Percentiles rank a stretch among this genome's conserved stretches.
Evolutionary conservation across 2,329 filamentous ascomycete genomes (phyloP).

Genomic region (Fusarium nanum): DNA sequence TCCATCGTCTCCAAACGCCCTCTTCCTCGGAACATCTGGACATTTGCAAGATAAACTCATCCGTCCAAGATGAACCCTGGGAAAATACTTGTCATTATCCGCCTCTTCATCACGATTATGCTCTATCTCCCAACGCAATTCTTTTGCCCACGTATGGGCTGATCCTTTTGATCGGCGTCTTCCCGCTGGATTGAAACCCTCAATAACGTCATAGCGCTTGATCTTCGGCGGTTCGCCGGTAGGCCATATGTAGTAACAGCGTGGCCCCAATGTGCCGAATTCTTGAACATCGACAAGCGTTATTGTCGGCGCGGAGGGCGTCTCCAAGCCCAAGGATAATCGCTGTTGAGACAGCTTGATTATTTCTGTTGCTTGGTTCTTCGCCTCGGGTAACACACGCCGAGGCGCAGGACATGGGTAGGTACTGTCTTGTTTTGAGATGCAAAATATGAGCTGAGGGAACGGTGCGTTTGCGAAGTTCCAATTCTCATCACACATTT

Average conservation of each 20-base stretch:
- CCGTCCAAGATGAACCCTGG: too few relatives aligned
- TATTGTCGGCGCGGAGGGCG: not conserved
- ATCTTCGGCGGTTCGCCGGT: not conserved
- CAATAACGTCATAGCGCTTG: fast-evolving
- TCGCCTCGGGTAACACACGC: not conserved
- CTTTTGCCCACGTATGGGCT: not conserved
- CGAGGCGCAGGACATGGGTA: not conserved
- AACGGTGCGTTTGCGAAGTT: not conserved
- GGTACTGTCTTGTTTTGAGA: not conserved
- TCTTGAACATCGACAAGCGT: not conserved
- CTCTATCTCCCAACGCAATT: not conserved
- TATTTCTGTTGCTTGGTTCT: not conserved
- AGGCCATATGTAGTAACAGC: not conserved
- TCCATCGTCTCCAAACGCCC: not conserved
- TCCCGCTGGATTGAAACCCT: fast-evolving
- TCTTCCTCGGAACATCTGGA: not conserved
- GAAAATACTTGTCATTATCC: not conserved
- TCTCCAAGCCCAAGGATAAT: not conserved
- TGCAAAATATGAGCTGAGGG: not conserved
- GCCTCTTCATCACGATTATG: not conserved
- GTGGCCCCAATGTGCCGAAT: too few relatives aligned
- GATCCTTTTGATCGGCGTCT: not conserved
- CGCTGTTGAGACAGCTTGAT: not conserved
- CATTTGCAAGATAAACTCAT: not conserved
- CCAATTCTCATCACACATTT: not conserved